These are phyloP conservation scores for Tilletia walkeri DNA, from an alignment of 1,284 basidiomycete species.

Conservation along the genomic window DNA sequence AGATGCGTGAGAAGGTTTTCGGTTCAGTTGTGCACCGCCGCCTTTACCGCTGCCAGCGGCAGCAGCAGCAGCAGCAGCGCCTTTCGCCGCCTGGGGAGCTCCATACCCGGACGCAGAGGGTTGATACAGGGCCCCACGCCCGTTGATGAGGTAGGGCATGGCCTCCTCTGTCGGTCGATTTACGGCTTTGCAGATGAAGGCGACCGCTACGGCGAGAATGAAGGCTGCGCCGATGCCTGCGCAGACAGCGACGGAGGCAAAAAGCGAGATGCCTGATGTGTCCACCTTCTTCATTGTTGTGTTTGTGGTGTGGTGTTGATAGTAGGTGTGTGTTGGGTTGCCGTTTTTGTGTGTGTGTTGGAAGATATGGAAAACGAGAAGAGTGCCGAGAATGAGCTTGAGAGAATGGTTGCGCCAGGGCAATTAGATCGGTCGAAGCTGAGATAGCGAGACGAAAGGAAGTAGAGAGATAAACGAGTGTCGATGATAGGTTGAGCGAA, in stretches of 20 bases:
- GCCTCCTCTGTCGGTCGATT: conserved; percentile 23
- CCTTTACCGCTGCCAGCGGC: background rate
- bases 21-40: background rate
- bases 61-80: background rate
- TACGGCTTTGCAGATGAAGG: conserved; percentile 22
- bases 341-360: too few species aligned
- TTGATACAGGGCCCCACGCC: conserved; percentile 20
- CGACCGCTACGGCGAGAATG: conserved; percentile 19
- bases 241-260: conserved; percentile 18
- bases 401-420: too few species aligned
- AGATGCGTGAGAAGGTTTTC: background rate
- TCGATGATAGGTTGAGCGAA: too few species aligned
- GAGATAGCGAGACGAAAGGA: too few species aligned
- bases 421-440: too few species aligned
- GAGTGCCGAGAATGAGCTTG: too few species aligned
- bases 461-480: too few species aligned
- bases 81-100: background rate
- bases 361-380: too few species aligned
- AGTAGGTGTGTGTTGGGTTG: background rate
- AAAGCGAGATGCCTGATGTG: conserved; percentile 21
- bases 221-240: conserved; percentile 20
- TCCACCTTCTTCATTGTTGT: background rate
- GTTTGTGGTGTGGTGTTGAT: background rate
- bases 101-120: conserved; percentile 25
- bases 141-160: conserved; percentile 19